These are phyloP conservation scores for Cordyceps javanica DNA, from an alignment of 2,329 filamentous ascomycete genomes.

Conservation along the genomic window DNA sequence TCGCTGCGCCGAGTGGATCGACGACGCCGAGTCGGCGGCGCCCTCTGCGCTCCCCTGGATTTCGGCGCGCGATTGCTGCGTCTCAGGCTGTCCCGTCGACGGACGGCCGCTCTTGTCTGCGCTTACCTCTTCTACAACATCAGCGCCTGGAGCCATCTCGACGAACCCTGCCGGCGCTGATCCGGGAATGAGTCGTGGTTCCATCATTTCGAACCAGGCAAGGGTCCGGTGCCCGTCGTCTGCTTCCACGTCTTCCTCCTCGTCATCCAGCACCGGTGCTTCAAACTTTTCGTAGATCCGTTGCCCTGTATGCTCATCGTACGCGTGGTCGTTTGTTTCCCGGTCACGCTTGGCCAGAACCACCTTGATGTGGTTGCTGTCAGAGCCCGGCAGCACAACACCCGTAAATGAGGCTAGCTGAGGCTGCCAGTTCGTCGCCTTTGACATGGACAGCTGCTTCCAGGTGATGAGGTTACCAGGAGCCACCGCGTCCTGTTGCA, in stretches of 20 bases:
- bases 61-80: slow-evolving; percentile 23
- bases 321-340: slow-evolving; percentile 48
- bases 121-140: slow-evolving; percentile 15
- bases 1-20: slow-evolving; percentile 25
- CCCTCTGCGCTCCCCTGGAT: slow-evolving; percentile 14
- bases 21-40: slow-evolving; percentile 20
- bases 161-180: slow-evolving; percentile 23
- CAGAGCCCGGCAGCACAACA: slow-evolving; percentile 48
- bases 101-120: slow-evolving; percentile 21
- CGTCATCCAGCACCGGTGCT: slow-evolving; percentile 57
- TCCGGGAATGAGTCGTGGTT: slow-evolving; percentile 57
- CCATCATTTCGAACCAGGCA: slow-evolving; percentile 56
- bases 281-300: slow-evolving; percentile 76
- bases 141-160: slow-evolving; percentile 6
- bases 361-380: slow-evolving; percentile 51
- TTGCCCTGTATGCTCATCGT: slow-evolving; percentile 62
- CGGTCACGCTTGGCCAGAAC: slow-evolving; percentile 65
- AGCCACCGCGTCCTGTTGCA: slow-evolving; percentile 43
- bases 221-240: slow-evolving; percentile 58
- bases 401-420: slow-evolving; percentile 60
- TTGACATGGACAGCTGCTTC: slow-evolving; percentile 57
- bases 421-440: slow-evolving; percentile 61
- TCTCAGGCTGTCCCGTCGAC: slow-evolving; percentile 21
- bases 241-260: slow-evolving; percentile 48
- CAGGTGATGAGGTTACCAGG: slow-evolving; percentile 63